These are phyloP conservation scores for Fusarium begoniae DNA, from an alignment of 2,329 filamentous ascomycete species.

Conservation along the genomic window DNA sequence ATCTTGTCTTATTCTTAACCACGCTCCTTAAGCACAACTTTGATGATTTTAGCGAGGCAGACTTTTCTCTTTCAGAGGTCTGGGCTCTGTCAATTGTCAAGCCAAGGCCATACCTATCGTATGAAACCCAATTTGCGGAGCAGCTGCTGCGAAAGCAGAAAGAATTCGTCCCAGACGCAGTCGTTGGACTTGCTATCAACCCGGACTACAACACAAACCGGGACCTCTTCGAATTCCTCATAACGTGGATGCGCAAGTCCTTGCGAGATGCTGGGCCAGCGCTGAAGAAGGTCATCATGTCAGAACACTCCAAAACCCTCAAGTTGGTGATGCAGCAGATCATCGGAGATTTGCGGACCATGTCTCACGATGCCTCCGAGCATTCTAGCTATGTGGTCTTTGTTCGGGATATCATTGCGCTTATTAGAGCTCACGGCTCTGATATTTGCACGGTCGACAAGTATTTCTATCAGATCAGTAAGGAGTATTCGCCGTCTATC, in stretches of 20 bases:
- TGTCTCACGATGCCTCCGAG: constrained; percentile 49
- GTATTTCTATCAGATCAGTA: constrained; percentile 66
- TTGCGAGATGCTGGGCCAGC: constrained; percentile 52
- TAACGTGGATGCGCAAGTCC: constrained; percentile 61
- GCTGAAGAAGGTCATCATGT: constrained; percentile 49
- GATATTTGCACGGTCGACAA: constrained; percentile 63
- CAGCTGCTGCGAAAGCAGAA: constrained; percentile 54
- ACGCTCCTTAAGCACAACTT: constrained; percentile 58
- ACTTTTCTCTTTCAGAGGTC: constrained; percentile 58
- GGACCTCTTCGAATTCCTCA: constrained; percentile 58
- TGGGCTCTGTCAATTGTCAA: constrained; percentile 64
- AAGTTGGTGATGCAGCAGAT: constrained; percentile 63
- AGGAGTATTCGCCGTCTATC: constrained; percentile 63
- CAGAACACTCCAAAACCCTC: constrained; percentile 56
- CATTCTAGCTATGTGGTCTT: constrained; percentile 62
- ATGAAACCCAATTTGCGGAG: constrained; percentile 61
- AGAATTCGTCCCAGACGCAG: constrained; percentile 54
- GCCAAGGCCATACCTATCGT: constrained; percentile 55
- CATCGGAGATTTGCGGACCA: constrained; percentile 57
- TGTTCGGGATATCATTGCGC: constrained; percentile 59
- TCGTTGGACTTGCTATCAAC: constrained; percentile 48
- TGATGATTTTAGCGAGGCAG: constrained; percentile 57
- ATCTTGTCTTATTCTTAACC: constrained; percentile 61
- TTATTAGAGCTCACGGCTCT: constrained; percentile 63
- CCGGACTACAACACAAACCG: constrained; percentile 61